Evolutionary conservation across 805 yeast genomes (phyloP).

Genomic region (Saturnispora mendoncae): DNA sequence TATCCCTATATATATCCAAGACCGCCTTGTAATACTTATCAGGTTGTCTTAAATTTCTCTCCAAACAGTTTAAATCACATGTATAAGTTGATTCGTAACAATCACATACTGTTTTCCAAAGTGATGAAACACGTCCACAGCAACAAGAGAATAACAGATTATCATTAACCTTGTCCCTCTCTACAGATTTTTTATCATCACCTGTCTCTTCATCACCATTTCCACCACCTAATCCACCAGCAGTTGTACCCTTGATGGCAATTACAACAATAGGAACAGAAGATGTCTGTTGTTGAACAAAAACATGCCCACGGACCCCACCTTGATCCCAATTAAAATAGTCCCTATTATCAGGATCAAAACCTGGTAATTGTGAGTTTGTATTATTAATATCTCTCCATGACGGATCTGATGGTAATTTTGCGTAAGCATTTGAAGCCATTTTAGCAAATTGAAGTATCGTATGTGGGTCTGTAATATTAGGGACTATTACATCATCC

Average conservation of each 20-base stretch:
- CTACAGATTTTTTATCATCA: constrained; percentile 53
- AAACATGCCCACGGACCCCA: constrained; percentile 88
- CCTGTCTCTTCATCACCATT: constrained; percentile 38
- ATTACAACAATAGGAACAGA: constrained; percentile 45
- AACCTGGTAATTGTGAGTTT: constrained; percentile 7
- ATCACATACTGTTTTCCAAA: constrained; percentile 95
- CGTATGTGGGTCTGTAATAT: constrained; percentile 66
- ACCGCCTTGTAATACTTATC: constrained; percentile 81
- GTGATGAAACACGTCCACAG: constrained; percentile 83
- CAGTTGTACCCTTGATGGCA: constrained; percentile 86
- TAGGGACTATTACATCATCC: constrained; percentile 52
- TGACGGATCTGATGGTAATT: constrained; percentile 65
- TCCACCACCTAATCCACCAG: constrained; percentile 54
- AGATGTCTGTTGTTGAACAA: constrained; percentile 39
- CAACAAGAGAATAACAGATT: constrained; percentile 89
- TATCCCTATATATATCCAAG: constrained; percentile 67
- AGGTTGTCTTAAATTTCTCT: constrained; percentile 58
- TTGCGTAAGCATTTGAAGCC: constrained; percentile 87
- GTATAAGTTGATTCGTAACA: constrained; percentile 79
- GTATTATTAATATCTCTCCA: constrained; percentile 57
- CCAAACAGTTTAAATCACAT: constrained; percentile 83
- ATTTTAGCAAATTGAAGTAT: constrained; percentile 69
- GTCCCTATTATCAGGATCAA: constrained; percentile 39
- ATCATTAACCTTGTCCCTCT: constrained; percentile 77
- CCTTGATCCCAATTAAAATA: constrained; percentile 81